Percentiles rank a stretch among this genome's conserved stretches.
These are phyloP conservation scores for Cynanchum wilfordii DNA, from an alignment of 257 asterid genomes.

Conservation along the genomic window DNA sequence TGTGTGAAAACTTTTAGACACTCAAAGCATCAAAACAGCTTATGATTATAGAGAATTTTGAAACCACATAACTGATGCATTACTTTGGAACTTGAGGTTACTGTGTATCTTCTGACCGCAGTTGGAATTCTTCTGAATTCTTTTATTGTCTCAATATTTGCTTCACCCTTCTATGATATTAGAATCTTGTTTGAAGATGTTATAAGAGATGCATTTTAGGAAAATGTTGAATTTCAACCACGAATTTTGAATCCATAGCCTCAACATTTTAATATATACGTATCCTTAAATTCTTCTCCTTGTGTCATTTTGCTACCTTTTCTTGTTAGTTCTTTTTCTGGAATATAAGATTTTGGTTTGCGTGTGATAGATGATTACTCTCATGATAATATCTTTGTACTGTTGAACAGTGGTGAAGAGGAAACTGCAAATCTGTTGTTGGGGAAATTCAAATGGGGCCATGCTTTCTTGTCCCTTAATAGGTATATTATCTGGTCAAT, in stretches of 20 bases:
- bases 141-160: neutral
- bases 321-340: neutral
- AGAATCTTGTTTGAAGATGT: neutral
- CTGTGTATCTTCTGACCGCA: neutral
- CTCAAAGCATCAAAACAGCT: neutral
- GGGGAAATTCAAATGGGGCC: constrained; percentile 98
- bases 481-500: constrained; percentile 31
- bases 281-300: neutral
- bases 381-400: constrained; percentile 7
- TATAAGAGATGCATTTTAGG: neutral
- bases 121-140: neutral
- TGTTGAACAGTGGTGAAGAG: constrained; percentile 62
- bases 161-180: neutral
- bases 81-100: too few species aligned
- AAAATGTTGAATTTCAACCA: neutral
- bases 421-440: constrained; percentile 74
- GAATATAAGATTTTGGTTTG: neutral
- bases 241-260: neutral
- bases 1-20: neutral
- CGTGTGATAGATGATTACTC: constrained; percentile 3
- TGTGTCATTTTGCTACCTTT: neutral
- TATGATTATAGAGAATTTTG: neutral
- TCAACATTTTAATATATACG: neutral
- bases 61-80: too few species aligned
- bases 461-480: constrained; percentile 86